Evolutionary conservation across 306 rosid species (phyloP).

Genomic region (Vigna trinervia): DNA sequence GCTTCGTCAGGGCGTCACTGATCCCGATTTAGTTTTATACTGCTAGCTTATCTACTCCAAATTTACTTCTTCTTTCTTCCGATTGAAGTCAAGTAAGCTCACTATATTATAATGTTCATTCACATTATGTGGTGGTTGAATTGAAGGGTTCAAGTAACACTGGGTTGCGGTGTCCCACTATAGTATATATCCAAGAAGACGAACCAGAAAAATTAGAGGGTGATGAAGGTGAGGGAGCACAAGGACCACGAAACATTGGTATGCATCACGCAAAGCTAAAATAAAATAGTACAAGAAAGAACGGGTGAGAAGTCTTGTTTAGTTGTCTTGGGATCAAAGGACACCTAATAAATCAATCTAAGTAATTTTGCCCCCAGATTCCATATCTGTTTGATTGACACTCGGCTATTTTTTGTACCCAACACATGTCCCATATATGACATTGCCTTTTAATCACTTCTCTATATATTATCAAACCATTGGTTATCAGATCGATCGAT

Average conservation of each 20-base stretch:
- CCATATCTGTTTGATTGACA: conserved; percentile 44
- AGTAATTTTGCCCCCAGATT: conserved; percentile 45
- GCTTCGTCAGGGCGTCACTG: background rate
- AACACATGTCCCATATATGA: conserved; percentile 50
- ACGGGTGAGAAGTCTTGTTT: conserved; percentile 43
- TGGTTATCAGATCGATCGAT: background rate
- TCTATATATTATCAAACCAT: conserved; percentile 37
- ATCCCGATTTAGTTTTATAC: conserved; percentile 25
- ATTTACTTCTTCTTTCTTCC: conserved; percentile 25
- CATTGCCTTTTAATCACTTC: conserved; percentile 31
- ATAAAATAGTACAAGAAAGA: conserved; percentile 8
- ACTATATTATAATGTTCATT: background rate
- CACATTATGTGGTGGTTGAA: background rate
- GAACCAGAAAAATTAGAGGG: conserved; percentile 19
- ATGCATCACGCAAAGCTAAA: conserved; percentile 38
- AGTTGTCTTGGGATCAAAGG: conserved; percentile 53
- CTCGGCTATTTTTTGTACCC: conserved; percentile 33
- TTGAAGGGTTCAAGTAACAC: conserved; percentile 14
- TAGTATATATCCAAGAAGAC: background rate
- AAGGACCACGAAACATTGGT: conserved; percentile 21
- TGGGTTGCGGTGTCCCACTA: background rate
- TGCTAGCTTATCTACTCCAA: conserved; percentile 26
- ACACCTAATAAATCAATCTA: conserved; percentile 62
- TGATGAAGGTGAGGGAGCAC: background rate
- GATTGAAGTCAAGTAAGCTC: conserved; percentile 10